These are phyloP conservation scores for Chytriomyces sp. DNA, from an alignment of 192 early-diverging fungal genomes.

Conservation along the genomic window DNA sequence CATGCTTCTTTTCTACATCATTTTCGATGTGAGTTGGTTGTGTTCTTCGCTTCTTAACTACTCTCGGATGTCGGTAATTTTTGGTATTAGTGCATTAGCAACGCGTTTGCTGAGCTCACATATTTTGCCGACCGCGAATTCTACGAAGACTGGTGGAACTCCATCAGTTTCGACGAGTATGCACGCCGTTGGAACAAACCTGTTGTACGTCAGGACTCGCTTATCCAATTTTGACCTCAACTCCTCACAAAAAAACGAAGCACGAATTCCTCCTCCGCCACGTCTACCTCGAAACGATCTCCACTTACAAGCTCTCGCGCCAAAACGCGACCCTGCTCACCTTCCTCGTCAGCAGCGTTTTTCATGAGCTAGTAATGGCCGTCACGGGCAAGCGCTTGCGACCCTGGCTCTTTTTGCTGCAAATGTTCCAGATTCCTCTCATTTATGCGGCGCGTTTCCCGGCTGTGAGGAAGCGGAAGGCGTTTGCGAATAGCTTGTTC, in stretches of 20 bases:
- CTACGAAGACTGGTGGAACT: constrained; percentile 99
- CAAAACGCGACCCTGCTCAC: constrained; percentile 74
- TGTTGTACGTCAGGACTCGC: no score
- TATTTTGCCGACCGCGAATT: constrained; percentile 95
- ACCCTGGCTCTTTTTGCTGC: constrained; percentile 78
- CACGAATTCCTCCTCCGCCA: constrained; percentile 91
- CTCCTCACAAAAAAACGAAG: constrained; percentile 94
- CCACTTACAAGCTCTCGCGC: constrained; percentile 68
- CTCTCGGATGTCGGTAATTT: no score
- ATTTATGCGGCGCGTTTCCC: constrained; percentile 69
- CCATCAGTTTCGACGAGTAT: constrained; percentile 86
- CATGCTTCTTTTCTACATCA: constrained; percentile 90
- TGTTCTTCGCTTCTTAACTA: background rate
- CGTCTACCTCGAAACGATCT: constrained; percentile 83
- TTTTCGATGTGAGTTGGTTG: constrained; percentile 70
- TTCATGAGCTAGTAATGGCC: constrained; percentile 83
- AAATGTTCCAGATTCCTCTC: constrained; percentile 90
- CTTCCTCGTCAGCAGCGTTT: constrained; percentile 74
- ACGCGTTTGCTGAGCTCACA: constrained; percentile 93
- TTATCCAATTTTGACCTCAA: no score
- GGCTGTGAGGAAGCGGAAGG: constrained; percentile 59
- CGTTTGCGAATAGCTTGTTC: constrained; percentile 81
- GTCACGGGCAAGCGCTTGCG: constrained; percentile 66
- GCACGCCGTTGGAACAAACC: no score
- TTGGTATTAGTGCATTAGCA: constrained; percentile 80